A percentile compares a stretch with the other conserved stretches of the same genome.
Conservation (phyloP, 1,284 basidiomycete genomes). For the Cutaneotrichosporon sp. region DNA sequence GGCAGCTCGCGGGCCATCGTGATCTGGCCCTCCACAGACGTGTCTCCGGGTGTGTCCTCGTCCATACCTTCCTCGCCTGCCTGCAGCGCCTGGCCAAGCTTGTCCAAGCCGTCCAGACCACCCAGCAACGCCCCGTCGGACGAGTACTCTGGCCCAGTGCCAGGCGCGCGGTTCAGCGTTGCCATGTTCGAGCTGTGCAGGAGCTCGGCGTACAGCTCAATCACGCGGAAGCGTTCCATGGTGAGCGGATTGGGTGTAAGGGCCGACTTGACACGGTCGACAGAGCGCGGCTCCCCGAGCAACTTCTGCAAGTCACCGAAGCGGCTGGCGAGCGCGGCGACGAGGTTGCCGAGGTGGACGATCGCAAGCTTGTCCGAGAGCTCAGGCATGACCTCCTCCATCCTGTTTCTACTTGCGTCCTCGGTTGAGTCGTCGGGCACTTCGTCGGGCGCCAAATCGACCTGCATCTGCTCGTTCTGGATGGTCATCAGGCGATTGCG, state of each 20-base stretch:
- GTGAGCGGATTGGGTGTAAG: conserved; percentile 76
- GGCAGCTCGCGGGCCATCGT: conserved; percentile 68
- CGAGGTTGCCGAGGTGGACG: conserved; percentile 82
- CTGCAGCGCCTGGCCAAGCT: conserved; percentile 74
- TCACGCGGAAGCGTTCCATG: conserved; percentile 93
- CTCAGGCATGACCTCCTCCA: conserved; percentile 80
- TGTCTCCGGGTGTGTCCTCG: conserved; percentile 56
- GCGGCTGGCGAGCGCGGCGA: conserved; percentile 72
- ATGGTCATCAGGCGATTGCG: conserved; percentile 85
- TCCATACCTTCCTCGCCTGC: conserved; percentile 58
- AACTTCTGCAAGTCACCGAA: conserved; percentile 72
- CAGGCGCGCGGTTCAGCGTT: conserved; percentile 76
- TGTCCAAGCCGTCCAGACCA: conserved; percentile 74
- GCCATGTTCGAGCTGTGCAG: conserved; percentile 99
- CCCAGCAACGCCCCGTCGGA: conserved; percentile 74
- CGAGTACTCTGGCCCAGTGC: conserved; percentile 72
- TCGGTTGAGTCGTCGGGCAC: conserved; percentile 63
- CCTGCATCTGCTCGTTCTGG: conserved; percentile 24
- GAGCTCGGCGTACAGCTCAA: conserved; percentile 94
- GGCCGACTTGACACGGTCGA: conserved; percentile 68
- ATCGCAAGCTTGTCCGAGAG: conserved; percentile 87
- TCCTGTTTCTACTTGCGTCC: conserved; percentile 65
- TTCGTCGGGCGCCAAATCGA: conserved; percentile 19
- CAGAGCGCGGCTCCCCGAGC: conserved; percentile 69
- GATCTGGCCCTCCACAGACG: conserved; percentile 60